Conservation (phyloP, 768 basidiomycete genomes). For the Lyophyllum decastes region DNA sequence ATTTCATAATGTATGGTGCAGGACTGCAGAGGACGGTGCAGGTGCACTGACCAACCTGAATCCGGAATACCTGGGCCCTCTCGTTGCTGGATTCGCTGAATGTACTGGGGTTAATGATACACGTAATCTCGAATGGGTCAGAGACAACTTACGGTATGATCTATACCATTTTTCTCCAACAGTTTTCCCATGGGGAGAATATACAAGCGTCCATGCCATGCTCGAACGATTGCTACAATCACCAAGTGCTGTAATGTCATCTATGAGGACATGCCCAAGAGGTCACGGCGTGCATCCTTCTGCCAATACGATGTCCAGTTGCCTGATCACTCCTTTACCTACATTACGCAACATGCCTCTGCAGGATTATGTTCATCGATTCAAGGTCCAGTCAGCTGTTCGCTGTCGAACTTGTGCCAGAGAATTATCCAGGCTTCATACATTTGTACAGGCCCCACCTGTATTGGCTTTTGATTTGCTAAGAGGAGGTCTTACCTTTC, state of each 20-base stretch:
- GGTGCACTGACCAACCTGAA: not conserved
- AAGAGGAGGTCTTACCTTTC: not conserved
- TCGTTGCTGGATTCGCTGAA: not conserved
- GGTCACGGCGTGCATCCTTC: not conserved
- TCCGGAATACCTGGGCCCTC: not conserved
- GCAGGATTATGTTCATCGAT: not conserved
- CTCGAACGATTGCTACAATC: not conserved
- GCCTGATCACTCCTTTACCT: not conserved
- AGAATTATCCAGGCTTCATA: not conserved
- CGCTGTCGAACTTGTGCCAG: not conserved
- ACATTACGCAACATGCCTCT: not conserved
- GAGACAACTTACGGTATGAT: not conserved
- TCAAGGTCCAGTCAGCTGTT: not conserved
- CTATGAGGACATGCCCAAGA: not conserved
- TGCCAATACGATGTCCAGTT: not conserved
- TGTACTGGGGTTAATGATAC: not conserved
- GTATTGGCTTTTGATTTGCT: not conserved
- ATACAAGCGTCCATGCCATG: not conserved
- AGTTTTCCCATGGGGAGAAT: not conserved
- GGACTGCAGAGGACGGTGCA: not conserved
- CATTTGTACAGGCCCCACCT: not conserved
- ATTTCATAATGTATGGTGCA: not conserved
- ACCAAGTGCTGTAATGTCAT: not conserved
- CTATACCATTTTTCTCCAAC: not conserved
- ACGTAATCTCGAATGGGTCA: not conserved